Evolutionary conservation across 208 protist species (phyloP), one percentile per base, ranked within the genome.

Genomic region (Trypanosoma boissoni): DNA sequence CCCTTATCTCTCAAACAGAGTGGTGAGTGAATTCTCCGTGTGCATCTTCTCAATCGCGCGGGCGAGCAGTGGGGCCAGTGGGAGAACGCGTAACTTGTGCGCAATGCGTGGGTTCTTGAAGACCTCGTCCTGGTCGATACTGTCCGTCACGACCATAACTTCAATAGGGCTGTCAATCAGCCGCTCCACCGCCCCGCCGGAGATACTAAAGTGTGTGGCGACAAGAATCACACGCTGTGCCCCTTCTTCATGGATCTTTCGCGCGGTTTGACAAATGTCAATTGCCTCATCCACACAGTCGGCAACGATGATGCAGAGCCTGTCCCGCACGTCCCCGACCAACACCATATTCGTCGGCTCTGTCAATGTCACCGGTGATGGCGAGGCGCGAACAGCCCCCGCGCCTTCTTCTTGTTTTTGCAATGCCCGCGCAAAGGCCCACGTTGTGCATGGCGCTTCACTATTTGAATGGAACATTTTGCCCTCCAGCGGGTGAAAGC

Each of bases 41-140:
- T 95, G 85, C 16, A 95, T 80, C 66, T 90, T 91, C 44, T 95
- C 85, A 56, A 95, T 83, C 0, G 85, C 83, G 14, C 78, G 75
- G 0, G 88, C 85, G 20, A 95, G 79, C 10, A 95, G 68, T 21
- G 88, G 85, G 12, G 88, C 83, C 24, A 95, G 76, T 0, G 88
- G 86, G 31, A 95, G 72, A 10, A 95, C 72, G 10, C 88, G 83
- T 9, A 95, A 72, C 65, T 92, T 92, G 3, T 67, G 64, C 24
- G 87, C 87, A n/a, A 94, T 61, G 21, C 45, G 43, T 21, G 88
- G 77, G 31, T 80, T 78, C 26, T 67, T 72, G 74, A 95, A 76
- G 23, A 78, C 52, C 29, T 73, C 77, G 55, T 93, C 86, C 64
- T 92, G 88, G 29, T 86, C 78, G 2, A 95, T 70, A 50, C 78